phyloP scores from a whole-genome alignment of 371 early-diverging fungal species.

The Smittium culicis region DNA sequence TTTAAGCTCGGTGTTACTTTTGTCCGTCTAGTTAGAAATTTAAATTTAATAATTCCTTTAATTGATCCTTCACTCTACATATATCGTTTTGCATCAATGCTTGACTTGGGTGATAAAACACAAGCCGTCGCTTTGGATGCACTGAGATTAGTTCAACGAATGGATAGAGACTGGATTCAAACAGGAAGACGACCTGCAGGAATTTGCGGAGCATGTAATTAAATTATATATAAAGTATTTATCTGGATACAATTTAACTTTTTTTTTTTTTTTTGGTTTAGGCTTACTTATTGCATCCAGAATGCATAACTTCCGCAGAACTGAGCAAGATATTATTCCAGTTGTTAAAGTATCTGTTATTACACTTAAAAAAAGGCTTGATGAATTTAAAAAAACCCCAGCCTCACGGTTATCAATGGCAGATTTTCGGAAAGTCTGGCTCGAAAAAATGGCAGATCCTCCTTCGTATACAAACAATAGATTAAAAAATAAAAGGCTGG shows the following conservation, averaged over 20 bases:
- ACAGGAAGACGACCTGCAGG: constrained; percentile 96
- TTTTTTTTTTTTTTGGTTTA: constrained; percentile 10
- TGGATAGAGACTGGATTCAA: constrained; percentile 98
- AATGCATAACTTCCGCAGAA: constrained; percentile 84
- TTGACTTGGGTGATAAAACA: constrained; percentile 88
- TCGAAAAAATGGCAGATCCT: constrained; percentile 79
- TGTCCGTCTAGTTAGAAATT: constrained; percentile 58
- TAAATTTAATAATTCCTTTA: constrained; percentile 57
- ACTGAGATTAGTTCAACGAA: constrained; percentile 75
- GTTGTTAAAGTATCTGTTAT: constrained; percentile 87
- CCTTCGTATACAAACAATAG: constrained; percentile 53
- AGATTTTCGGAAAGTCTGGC: constrained; percentile 81
- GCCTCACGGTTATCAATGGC: constrained; percentile 70
- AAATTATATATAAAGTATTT: no score
- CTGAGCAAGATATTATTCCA: constrained; percentile 73
- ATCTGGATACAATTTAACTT: no score
- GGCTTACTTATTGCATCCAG: constrained; percentile 84
- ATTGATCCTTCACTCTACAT: constrained; percentile 97
- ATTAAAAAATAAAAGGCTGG: constrained; percentile 33
- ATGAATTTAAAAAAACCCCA: constrained; percentile 81
- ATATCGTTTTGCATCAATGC: constrained; percentile 77
- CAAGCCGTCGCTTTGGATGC: constrained; percentile 70
- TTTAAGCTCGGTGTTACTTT: constrained; percentile 91
- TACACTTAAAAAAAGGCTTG: constrained; percentile 80
- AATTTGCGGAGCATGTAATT: constrained; percentile 86